phyloP scores from a whole-genome alignment of 208 protist species.

The Trypanosoma lewisi region DNA sequence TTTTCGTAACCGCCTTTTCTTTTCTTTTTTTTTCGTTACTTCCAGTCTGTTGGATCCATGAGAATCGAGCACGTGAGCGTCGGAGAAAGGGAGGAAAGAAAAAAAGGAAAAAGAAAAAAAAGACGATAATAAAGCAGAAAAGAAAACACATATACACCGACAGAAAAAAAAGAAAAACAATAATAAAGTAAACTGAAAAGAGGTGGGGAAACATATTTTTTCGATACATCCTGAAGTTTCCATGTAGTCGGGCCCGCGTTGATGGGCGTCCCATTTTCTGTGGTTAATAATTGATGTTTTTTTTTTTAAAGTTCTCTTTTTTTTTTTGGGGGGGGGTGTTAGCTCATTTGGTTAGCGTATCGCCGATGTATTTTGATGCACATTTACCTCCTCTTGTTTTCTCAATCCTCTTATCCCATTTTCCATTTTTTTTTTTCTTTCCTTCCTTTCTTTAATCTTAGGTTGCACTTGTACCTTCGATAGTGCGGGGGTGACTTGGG shows the following conservation, averaged over 20 bases:
- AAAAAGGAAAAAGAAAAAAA: background rate
- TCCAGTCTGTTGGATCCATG: background rate
- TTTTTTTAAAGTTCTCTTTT: too few species aligned
- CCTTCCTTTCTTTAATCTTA: background rate
- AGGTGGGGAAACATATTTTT: background rate
- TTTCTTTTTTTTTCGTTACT: background rate
- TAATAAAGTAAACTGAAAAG: background rate
- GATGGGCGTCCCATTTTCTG: background rate
- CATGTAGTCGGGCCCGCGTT: background rate
- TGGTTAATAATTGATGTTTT: background rate
- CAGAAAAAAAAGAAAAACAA: conserved; percentile 1
- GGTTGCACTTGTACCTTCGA: background rate
- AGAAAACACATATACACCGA: background rate
- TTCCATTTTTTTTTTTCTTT: background rate
- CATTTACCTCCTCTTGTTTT: too few species aligned
- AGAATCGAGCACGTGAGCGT: background rate
- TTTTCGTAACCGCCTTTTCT: background rate
- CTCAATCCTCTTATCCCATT: background rate
- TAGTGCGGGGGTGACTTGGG: background rate
- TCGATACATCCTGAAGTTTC: background rate
- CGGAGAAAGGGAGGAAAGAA: too few species aligned
- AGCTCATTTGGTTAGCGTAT: too few species aligned
- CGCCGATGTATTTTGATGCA: too few species aligned
- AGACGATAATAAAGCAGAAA: conserved; percentile 1
- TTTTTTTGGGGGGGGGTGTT: too few species aligned